Conservation (phyloP, 495 filamentous ascomycete species). For the Daldinia concentrica region DNA sequence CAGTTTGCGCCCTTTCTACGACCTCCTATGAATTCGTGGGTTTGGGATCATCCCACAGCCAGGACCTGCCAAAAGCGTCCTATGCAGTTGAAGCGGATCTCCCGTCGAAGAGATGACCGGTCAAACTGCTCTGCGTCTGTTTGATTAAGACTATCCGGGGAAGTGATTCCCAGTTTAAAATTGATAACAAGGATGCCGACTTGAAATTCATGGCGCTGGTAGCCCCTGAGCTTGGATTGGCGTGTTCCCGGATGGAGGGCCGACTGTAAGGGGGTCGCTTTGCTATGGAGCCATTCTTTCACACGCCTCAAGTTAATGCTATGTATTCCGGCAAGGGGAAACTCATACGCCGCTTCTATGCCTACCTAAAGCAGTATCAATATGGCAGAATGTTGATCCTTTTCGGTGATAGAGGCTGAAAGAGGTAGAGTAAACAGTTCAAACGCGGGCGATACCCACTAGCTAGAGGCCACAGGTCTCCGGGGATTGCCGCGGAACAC, state of each 20-base stretch:
- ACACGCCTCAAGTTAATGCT: constrained; percentile 14
- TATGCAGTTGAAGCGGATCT: background rate
- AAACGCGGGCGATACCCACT: background rate
- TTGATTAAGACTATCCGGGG: constrained; percentile 15
- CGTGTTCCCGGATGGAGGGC: constrained; percentile 12
- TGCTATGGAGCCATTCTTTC: constrained; percentile 12
- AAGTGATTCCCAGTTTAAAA: background rate
- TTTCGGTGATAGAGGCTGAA: constrained; percentile 7
- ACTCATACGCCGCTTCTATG: background rate
- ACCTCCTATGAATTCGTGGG: background rate
- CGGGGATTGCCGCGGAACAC: background rate
- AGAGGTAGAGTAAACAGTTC: background rate
- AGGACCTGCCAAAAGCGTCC: constrained; percentile 21
- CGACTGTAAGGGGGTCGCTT: constrained; percentile 2
- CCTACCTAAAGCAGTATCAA: background rate
- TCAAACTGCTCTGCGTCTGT: background rate
- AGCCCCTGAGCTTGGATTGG: constrained; percentile 18
- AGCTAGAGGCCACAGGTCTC: background rate
- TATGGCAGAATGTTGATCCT: constrained; percentile 11
- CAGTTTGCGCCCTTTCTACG: constrained; percentile 6
- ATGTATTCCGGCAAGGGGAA: constrained; percentile 10
- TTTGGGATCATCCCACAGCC: constrained; percentile 10
- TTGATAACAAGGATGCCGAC: constrained; percentile 16
- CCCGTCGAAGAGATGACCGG: constrained; percentile 3
- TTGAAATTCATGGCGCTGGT: constrained; percentile 11